These are phyloP conservation scores for Malassezia brasiliensis DNA, from an alignment of 1,284 basidiomycete species.

Conservation along the genomic window DNA sequence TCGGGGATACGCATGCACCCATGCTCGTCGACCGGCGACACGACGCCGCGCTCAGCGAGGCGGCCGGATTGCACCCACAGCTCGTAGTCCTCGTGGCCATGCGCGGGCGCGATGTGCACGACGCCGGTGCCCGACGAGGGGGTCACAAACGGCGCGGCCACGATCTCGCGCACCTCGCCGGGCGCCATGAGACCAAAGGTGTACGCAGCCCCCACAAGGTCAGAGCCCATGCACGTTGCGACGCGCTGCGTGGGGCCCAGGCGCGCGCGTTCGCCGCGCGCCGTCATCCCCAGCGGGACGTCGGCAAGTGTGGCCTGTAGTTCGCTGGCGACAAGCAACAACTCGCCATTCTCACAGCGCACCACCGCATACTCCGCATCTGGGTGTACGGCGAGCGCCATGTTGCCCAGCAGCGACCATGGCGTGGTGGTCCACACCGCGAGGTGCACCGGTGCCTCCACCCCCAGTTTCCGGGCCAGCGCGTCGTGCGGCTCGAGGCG, in stretches of 20 bases:
- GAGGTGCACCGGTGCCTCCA: constrained; percentile 52
- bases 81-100: constrained; percentile 82
- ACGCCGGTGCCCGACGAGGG: constrained; percentile 84
- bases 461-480: constrained; percentile 5
- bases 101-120: constrained; percentile 90
- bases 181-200: constrained; percentile 58
- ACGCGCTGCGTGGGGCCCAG: constrained; percentile 26
- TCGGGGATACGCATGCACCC: constrained; percentile 59
- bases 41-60: constrained; percentile 22
- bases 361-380: constrained; percentile 65
- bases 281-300: constrained; percentile 2
- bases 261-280: background rate
- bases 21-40: constrained; percentile 60
- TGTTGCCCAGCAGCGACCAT: constrained; percentile 92
- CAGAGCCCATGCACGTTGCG: constrained; percentile 20
- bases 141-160: constrained; percentile 63
- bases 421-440: constrained; percentile 98
- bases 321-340: constrained; percentile 63
- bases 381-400: constrained; percentile 77
- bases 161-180: constrained; percentile 51
- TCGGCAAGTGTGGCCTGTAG: constrained; percentile 51
- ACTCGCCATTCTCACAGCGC: constrained; percentile 41
- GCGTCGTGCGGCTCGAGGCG: constrained; percentile 35
- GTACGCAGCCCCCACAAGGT: constrained; percentile 61
- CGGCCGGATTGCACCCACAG: constrained; percentile 30